These are phyloP conservation scores for Saccharomycopsis javanensis DNA, from an alignment of 805 yeast species.

Conservation along the genomic window DNA sequence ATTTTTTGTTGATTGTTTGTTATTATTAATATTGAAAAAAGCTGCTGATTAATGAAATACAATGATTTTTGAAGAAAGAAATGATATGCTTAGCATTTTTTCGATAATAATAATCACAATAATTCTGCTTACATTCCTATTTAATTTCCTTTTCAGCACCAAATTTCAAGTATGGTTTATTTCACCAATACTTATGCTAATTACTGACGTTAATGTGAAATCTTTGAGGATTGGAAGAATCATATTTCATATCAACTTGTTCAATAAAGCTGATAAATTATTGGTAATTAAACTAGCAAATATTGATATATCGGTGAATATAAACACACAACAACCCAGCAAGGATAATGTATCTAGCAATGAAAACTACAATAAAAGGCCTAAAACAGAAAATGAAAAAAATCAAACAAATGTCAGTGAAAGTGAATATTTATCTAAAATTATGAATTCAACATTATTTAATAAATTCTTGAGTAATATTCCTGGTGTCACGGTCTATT, in stretches of 20 bases:
- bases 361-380: neutral
- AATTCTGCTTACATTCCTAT: neutral
- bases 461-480: conserved; percentile 19
- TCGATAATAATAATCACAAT: neutral
- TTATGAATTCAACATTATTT: conserved; percentile 7
- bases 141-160: neutral
- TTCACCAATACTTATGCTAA: conserved; percentile 4
- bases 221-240: neutral
- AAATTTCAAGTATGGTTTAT: conserved; percentile 2
- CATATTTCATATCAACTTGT: conserved; percentile 7
- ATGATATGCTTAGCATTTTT: neutral
- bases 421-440: neutral
- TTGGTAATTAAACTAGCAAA: conserved; percentile 7
- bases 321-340: neutral
- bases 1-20: neutral
- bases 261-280: conserved; percentile 5
- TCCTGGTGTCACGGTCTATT: conserved; percentile 22
- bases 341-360: too few relatives aligned
- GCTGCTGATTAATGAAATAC: neutral
- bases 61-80: neutral
- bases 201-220: neutral
- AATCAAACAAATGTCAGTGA: neutral
- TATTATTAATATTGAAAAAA: neutral
- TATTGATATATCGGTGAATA: neutral
- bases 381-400: neutral